Evolutionary conservation across 2,329 filamentous ascomycete genomes (phyloP).

Genomic region (Aspergillus calidoustus): DNA sequence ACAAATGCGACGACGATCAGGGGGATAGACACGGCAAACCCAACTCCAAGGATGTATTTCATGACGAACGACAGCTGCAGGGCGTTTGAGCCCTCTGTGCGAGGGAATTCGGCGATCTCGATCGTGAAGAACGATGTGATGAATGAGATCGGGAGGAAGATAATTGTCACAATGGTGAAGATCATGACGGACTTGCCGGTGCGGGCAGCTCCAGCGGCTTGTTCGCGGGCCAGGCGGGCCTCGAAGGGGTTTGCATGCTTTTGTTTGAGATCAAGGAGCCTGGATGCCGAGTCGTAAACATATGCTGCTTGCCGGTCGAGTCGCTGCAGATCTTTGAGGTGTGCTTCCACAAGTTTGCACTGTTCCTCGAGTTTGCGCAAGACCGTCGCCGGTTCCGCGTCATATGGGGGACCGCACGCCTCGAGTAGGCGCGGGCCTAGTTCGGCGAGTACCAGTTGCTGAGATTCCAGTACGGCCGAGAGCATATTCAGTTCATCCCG

Average conservation of each 20-base stretch:
- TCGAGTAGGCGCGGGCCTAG: no score
- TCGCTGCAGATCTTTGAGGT: not conserved
- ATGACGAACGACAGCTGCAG: not conserved
- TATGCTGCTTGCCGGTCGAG: not conserved
- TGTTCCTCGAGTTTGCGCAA: no score
- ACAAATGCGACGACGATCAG: not conserved
- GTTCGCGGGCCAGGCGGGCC: not conserved
- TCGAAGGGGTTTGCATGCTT: not conserved
- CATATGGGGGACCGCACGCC: no score
- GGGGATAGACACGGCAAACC: not conserved
- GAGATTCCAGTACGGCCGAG: not conserved
- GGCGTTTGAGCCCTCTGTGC: not conserved
- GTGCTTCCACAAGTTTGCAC: not conserved
- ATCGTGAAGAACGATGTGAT: slow-evolving; percentile 1
- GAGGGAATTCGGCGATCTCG: not conserved
- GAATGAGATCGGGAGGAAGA: not conserved
- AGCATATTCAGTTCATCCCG: slow-evolving; percentile 5
- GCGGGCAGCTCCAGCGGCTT: not conserved
- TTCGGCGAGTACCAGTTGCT: no score
- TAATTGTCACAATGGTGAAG: not conserved
- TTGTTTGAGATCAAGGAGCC: not conserved
- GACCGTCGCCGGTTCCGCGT: no score
- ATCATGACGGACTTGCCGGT: not conserved
- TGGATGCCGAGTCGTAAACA: not conserved
- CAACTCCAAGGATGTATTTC: not conserved